These are phyloP conservation scores for Trichoderma atrobrunneum DNA, from an alignment of 2,329 filamentous ascomycete genomes.

Conservation along the genomic window DNA sequence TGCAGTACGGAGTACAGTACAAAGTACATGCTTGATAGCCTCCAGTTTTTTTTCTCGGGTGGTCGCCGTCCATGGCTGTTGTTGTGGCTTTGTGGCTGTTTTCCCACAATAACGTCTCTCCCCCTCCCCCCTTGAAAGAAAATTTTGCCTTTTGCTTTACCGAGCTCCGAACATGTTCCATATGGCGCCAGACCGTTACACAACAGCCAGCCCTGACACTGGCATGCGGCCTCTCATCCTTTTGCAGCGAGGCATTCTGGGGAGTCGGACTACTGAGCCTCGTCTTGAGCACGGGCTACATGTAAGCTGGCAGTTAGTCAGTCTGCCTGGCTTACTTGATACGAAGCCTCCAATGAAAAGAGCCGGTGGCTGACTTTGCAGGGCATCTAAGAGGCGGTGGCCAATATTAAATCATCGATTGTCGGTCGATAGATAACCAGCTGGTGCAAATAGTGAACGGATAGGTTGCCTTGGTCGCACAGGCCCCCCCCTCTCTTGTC, in stretches of 20 bases:
- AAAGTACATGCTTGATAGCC: not conserved
- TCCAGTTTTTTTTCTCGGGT: not conserved
- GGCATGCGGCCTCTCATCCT: not conserved
- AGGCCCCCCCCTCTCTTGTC: not conserved
- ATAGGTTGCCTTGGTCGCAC: not conserved
- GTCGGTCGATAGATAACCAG: not conserved
- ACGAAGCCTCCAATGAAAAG: not conserved
- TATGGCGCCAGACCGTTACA: not conserved
- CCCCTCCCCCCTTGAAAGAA: not conserved
- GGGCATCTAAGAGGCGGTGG: not conserved
- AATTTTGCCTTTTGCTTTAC: not conserved
- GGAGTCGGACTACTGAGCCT: not conserved
- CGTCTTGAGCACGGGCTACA: not conserved
- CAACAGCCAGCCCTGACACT: not conserved
- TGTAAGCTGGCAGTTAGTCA: not conserved
- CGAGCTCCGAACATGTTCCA: not conserved
- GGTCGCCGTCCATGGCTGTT: not conserved
- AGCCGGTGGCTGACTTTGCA: not conserved
- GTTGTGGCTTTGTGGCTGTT: not conserved
- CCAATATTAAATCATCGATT: not conserved
- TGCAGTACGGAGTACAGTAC: not conserved
- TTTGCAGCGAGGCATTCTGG: not conserved
- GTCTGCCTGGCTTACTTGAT: not conserved
- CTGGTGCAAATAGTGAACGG: not conserved
- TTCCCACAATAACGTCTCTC: not conserved